phyloP scores from a whole-genome alignment of 1,284 basidiomycete species.

The Bjerkandera adusta region DNA sequence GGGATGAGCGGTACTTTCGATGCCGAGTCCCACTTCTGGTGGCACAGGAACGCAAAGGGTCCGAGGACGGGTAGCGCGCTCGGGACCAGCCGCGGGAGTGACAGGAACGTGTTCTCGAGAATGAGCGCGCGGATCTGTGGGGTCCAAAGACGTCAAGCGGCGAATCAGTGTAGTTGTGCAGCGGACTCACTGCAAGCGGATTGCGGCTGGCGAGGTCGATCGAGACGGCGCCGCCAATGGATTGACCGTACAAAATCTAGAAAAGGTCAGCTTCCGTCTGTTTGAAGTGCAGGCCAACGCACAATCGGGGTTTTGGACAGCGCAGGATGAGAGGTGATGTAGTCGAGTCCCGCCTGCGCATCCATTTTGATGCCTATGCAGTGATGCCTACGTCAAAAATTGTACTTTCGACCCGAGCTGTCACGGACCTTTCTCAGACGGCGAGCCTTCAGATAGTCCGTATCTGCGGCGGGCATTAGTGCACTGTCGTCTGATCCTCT shows the following conservation, averaged over 20 bases:
- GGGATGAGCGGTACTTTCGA: slow-evolving; percentile 72
- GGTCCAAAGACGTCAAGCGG: not conserved
- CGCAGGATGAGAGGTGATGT: slow-evolving; percentile 65
- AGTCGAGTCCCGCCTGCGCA: slow-evolving; percentile 80
- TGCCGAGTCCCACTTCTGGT: slow-evolving; percentile 89
- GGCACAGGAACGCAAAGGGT: slow-evolving; percentile 80
- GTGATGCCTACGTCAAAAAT: slow-evolving; percentile 8
- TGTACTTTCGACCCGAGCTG: slow-evolving; percentile 10
- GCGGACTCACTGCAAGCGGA: slow-evolving; percentile 53
- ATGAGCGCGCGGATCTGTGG: slow-evolving; percentile 73
- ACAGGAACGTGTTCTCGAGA: slow-evolving; percentile 92
- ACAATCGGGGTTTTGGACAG: slow-evolving; percentile 73
- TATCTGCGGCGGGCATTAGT: slow-evolving; percentile 49
- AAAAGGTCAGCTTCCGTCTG: slow-evolving; percentile 15
- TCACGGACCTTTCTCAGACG: slow-evolving; percentile 75
- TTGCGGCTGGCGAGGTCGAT: slow-evolving; percentile 87
- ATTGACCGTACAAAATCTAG: slow-evolving; percentile 88
- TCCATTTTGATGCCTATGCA: slow-evolving; percentile 74
- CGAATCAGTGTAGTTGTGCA: not conserved
- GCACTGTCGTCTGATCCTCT: not conserved
- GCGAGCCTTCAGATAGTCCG: slow-evolving; percentile 78
- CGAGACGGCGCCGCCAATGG: slow-evolving; percentile 94
- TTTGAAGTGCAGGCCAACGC: slow-evolving; percentile 19
- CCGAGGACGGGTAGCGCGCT: slow-evolving; percentile 77
- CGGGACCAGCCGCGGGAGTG: slow-evolving; percentile 79